Evolutionary conservation across 768 basidiomycete species (phyloP).

Genomic region (Amanita jacksonii): DNA sequence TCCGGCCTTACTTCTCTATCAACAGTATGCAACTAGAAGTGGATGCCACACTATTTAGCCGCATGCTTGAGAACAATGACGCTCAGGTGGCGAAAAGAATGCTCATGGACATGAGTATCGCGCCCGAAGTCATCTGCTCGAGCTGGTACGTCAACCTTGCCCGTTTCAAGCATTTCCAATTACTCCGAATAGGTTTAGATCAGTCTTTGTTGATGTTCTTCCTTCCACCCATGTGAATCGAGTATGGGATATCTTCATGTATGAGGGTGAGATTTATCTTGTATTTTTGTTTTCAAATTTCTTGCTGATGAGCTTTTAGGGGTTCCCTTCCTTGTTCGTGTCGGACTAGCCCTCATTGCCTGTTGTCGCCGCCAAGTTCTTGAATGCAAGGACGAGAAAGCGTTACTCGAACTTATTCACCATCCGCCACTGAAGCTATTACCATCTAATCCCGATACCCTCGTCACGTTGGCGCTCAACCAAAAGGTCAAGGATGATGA

Average conservation of each 20-base stretch:
- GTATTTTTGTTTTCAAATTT: neutral
- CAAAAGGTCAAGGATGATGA: constrained; percentile 77
- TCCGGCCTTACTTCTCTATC: constrained; percentile 69
- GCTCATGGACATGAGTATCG: constrained; percentile 53
- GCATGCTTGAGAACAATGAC: constrained; percentile 59
- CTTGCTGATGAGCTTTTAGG: constrained; percentile 31
- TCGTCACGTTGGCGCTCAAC: constrained; percentile 51
- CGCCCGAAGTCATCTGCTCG: constrained; percentile 46
- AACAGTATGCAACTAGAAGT: constrained; percentile 60
- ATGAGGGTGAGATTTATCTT: constrained; percentile 46
- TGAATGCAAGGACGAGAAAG: constrained; percentile 36
- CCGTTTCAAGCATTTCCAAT: neutral
- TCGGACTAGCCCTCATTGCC: constrained; percentile 55
- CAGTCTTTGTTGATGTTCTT: constrained; percentile 58
- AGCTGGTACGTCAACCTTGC: constrained; percentile 41
- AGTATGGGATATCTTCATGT: constrained; percentile 78
- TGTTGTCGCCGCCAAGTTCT: constrained; percentile 53
- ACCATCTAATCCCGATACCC: constrained; percentile 49
- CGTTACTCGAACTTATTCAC: constrained; percentile 37
- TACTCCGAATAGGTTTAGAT: constrained; percentile 47
- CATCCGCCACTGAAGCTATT: constrained; percentile 44
- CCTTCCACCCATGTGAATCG: constrained; percentile 59
- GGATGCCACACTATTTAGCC: constrained; percentile 61
- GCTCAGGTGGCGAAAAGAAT: constrained; percentile 52
- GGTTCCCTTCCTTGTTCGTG: constrained; percentile 62